Percentiles rank a stretch among this genome's conserved stretches.
These are phyloP conservation scores for Ganoderma lingzhi DNA, from an alignment of 1,284 basidiomycete genomes.

Conservation along the genomic window DNA sequence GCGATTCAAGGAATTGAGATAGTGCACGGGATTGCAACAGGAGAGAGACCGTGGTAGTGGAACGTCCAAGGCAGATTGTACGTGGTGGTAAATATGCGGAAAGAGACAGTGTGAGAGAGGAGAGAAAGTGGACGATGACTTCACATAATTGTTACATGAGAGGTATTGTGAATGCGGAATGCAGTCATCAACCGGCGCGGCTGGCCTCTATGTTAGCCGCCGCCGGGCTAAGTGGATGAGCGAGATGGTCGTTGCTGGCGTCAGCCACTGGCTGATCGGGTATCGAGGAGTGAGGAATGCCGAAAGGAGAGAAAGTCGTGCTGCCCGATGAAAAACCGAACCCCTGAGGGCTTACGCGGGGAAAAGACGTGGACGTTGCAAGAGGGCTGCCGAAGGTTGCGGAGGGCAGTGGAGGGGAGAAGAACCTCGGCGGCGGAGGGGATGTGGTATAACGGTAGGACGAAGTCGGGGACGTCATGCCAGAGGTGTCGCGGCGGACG, in stretches of 20 bases:
- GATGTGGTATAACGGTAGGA: slow-evolving; percentile 60
- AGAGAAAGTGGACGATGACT: slow-evolving; percentile 32
- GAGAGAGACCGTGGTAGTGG: slow-evolving; percentile 16
- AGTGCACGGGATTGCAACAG: slow-evolving; percentile 33
- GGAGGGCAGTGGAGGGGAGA: slow-evolving; percentile 44
- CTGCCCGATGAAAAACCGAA: slow-evolving; percentile 44
- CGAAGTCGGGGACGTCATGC: slow-evolving; percentile 52
- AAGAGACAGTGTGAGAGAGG: slow-evolving; percentile 25
- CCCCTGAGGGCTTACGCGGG: slow-evolving; percentile 43
- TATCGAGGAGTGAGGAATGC: slow-evolving; percentile 66
- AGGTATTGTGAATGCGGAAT: slow-evolving; percentile 28
- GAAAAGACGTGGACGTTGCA: slow-evolving; percentile 46
- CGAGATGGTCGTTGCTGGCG: slow-evolving; percentile 45
- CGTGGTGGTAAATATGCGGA: slow-evolving; percentile 36
- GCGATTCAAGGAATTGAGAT: slow-evolving; percentile 44
- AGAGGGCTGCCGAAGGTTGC: slow-evolving; percentile 46
- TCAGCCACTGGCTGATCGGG: slow-evolving; percentile 65
- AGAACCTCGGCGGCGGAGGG: slow-evolving; percentile 58
- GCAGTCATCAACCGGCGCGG: slow-evolving; percentile 50
- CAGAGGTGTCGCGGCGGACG: slow-evolving; percentile 47
- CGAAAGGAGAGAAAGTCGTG: slow-evolving; percentile 71
- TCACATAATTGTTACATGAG: slow-evolving; percentile 41
- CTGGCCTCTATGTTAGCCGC: slow-evolving; percentile 65
- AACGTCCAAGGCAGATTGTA: slow-evolving; percentile 36
- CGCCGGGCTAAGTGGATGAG: slow-evolving; percentile 57